Evolutionary conservation across 306 rosid genomes (phyloP), one percentile per base, ranked within the genome.

Genomic region (Sphenostylis stenocarpa): DNA sequence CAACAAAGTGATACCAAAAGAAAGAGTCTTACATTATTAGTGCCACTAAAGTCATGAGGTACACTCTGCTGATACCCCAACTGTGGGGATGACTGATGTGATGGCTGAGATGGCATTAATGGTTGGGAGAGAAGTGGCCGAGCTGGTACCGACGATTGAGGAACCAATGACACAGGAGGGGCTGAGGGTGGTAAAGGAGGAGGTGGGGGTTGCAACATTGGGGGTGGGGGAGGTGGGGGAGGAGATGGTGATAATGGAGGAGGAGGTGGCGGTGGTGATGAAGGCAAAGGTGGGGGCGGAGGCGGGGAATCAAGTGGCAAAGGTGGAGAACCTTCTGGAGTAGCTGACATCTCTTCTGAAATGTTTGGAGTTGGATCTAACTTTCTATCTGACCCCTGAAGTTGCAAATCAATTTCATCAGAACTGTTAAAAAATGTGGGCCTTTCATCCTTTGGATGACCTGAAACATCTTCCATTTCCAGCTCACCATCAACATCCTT

Each of bases 381-480:
- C 68, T 77, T 72, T 71, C 79, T 67, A 57, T 86, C 90, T 43
- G 85, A 79, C 53, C 77, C 75, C 77, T 31, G 87, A 71, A 45
- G 85, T 43, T 75, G 91, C 67, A 85, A 56, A 53, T 87, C 91
- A 49, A 83, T 63, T 77, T 88, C 93, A 69, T 76, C 82, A 71
- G 85, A 86, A 48, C 75, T 79, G 79, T 86, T 75, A 7, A 70
- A 70, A 16, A 67, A 49, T 80, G 67, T 52, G 26, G 88, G 76
- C 44, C 84, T 91, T 52, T 91, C 97, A 47, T 96, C 98, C 90
- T 89, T 95, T 4, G 79, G 85, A 71, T 88, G 92, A 70, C 92
- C 99, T 65, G 99, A 92, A 66, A 96, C 99, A 86, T 96, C 98
- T 86, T 96, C 99, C 99, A 96, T 96, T 87, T 96, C 99, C 52